Percentiles rank a stretch among this genome's conserved stretches.
Evolutionary conservation across 2,329 filamentous ascomycete species (phyloP).

Genomic region (Ceratocystis eucalypticola): DNA sequence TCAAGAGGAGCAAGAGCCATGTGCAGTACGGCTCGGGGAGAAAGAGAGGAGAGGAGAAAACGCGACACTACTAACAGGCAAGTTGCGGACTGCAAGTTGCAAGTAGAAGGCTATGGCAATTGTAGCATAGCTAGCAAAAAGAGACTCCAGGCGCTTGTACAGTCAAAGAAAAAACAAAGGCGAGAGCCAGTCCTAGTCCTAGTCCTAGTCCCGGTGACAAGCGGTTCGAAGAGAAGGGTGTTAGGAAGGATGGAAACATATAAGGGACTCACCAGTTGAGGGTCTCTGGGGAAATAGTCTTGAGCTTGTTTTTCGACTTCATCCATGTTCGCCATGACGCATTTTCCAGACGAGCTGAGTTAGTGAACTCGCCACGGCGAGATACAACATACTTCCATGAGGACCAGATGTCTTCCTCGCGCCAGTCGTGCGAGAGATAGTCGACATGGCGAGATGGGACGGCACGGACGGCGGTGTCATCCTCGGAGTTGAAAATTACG

Average conservation of each 20-base stretch:
- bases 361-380: conserved; percentile 63
- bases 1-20: not conserved
- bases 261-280: conserved; percentile 65
- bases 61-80: not conserved
- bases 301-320: conserved; percentile 76
- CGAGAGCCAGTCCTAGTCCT: not conserved
- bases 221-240: not conserved
- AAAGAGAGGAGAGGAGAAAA: not conserved
- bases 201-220: not conserved
- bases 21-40: not conserved
- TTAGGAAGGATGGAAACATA: not conserved
- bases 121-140: not conserved
- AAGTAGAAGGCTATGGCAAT: not conserved
- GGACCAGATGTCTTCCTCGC: conserved; percentile 91
- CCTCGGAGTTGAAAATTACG: conserved; percentile 39
- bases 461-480: conserved; percentile 62
- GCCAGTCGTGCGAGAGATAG: conserved; percentile 86
- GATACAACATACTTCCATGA: conserved; percentile 90
- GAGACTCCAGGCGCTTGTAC: not conserved
- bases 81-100: conserved; percentile 1
- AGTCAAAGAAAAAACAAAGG: not conserved
- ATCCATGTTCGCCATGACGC: conserved; percentile 96
- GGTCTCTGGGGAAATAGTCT: conserved; percentile 78
- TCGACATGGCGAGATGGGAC: conserved; percentile 84
- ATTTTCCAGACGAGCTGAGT: conserved; percentile 76